Conservation (phyloP, 306 rosid species). For the Fagus crenata region DNA sequence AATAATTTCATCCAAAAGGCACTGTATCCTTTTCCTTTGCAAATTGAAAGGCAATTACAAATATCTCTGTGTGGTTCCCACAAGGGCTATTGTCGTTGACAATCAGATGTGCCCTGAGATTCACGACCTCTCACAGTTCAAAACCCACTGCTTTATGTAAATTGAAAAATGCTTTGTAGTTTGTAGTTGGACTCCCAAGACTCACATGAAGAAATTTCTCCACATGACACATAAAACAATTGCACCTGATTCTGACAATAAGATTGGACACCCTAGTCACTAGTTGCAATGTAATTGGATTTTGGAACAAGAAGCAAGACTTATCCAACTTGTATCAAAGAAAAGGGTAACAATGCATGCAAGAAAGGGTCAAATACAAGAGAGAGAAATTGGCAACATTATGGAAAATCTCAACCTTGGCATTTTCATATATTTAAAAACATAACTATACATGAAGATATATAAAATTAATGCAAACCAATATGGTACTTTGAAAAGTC, state of each 20-base stretch:
- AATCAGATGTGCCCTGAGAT: not conserved
- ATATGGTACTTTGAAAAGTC: conserved; percentile 27
- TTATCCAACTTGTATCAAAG: no score
- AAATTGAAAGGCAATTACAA: no score
- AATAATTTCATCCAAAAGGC: no score
- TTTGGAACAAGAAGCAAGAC: no score
- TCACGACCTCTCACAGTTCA: not conserved
- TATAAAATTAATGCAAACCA: conserved; percentile 22
- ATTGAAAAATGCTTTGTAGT: not conserved
- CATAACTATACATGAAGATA: conserved; percentile 32
- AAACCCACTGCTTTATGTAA: not conserved
- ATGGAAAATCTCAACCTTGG: not conserved
- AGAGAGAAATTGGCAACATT: conserved; percentile 10
- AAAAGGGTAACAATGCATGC: not conserved
- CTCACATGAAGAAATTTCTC: no score
- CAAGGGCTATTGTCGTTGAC: not conserved
- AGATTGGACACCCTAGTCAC: no score
- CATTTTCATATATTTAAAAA: conserved; percentile 22
- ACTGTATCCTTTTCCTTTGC: no score
- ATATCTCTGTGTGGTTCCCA: no score
- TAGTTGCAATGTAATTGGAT: no score
- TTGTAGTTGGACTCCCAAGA: no score
- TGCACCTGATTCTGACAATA: no score
- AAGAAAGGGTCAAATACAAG: not conserved
- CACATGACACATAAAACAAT: no score